Base-by-base conservation (phyloP, 306 rosid species). In the Benincasa hispida region DNA sequence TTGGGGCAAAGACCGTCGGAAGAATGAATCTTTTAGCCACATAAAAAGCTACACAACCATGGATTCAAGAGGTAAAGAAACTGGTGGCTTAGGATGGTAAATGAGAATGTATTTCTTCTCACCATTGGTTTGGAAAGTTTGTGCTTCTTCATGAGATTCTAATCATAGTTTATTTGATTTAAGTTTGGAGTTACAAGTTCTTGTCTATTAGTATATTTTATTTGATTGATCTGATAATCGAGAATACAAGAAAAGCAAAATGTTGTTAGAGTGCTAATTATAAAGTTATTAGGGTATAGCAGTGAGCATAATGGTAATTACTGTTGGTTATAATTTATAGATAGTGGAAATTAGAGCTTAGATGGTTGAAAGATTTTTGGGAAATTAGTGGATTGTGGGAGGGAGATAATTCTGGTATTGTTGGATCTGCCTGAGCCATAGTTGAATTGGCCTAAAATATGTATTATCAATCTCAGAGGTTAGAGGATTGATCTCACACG, bases 1-100 rank as follows among this genome's bases (percentile, higher is more conserved):
- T 81, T 88, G 84, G 91, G 91, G 81, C 87, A 84, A 81, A 86
- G 91, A 72, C 91, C 24, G 35, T 12, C 85, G 2, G 91, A 88
- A 48, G 89, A 88, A 79, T 88, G 81, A 27, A 13, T 42, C 51
- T 10, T 3, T 39, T 39, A 27, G 55, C n/a, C 14, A 68, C 47
- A 81, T 24, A 6, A 69, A n/a, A 69, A 45, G 22, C 60, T 58
- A 61, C 34, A 76, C 39, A 77, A 14, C 51, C 14, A 14, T 67
- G 74, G 54, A 67, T 41, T 41, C 32, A 41, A 66, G 50, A 65
- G 73, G 53, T 39, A 39, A 37, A 35, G 10, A 11, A 66, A 66
- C 30, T 66, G 72, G 72, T 21, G 74, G n/a, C 74, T 5, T 67
- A 12, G 51, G 53, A 67, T 37, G 75, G 34, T 69, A 7, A 42